phyloP scores from a whole-genome alignment of 257 asterid genomes.

The Solanum paucissectum region DNA sequence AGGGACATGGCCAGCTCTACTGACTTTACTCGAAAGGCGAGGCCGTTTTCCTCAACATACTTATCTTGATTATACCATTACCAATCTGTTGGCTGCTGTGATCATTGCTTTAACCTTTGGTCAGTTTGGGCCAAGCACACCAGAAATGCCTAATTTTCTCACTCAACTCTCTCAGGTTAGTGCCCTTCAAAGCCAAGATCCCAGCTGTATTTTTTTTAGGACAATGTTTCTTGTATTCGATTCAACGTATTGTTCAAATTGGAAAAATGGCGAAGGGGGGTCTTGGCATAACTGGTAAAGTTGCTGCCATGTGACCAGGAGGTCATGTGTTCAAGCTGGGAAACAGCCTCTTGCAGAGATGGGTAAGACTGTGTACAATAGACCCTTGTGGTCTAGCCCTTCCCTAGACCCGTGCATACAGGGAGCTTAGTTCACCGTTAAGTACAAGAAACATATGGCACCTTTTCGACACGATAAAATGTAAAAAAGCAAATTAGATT shows the following conservation, averaged over 20 bases:
- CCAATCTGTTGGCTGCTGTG: constrained; percentile 82
- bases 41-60: constrained; percentile 98
- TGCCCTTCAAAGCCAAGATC: not conserved
- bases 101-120: constrained; percentile 86
- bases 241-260: not conserved
- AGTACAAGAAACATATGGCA: not conserved
- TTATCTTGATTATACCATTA: constrained; percentile 80
- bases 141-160: constrained; percentile 55
- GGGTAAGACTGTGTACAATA: not conserved
- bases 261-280: not conserved
- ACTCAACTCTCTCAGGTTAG: constrained; percentile 72
- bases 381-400: not conserved
- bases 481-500: not conserved
- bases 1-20: constrained; percentile 96
- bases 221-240: not conserved
- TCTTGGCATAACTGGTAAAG: not conserved
- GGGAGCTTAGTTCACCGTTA: not conserved
- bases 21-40: constrained; percentile 75
- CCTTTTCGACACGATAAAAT: not conserved
- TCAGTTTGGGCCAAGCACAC: constrained; percentile 49
- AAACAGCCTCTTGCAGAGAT: not conserved
- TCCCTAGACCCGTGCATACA: accelerated
- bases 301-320: accelerated
- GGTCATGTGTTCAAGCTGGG: accelerated
- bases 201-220: not conserved